Percentiles rank a stretch among this genome's conserved stretches.
Conservation (phyloP, 164 flowering plant genomes). For the Berberis thunbergii region DNA sequence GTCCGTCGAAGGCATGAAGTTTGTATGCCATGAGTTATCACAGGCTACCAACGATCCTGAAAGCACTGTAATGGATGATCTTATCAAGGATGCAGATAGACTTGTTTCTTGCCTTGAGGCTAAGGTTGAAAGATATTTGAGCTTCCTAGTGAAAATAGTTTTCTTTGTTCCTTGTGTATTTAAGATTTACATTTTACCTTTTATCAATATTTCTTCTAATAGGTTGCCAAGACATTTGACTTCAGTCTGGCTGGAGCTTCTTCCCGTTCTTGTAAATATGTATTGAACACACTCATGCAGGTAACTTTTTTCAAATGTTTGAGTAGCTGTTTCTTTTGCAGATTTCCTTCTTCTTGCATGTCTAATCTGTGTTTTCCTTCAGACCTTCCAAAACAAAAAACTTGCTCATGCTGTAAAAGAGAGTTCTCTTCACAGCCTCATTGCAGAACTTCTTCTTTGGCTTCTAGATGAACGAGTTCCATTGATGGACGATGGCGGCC, state of each 20-base stretch:
- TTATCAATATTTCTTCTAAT: not conserved
- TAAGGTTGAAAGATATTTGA: constrained; percentile 32
- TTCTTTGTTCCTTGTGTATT: not conserved
- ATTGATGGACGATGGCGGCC: constrained; percentile 96
- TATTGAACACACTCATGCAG: constrained; percentile 96
- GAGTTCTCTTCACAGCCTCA: constrained; percentile 79
- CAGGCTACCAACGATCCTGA: constrained; percentile 83
- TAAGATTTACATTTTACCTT: not conserved
- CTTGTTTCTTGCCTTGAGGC: constrained; percentile 86
- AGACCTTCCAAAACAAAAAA: constrained; percentile 88
- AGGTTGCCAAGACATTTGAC: constrained; percentile 95
- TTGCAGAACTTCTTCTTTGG: constrained; percentile 95
- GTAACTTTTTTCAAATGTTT: constrained; percentile 20
- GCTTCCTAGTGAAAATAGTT: not conserved
- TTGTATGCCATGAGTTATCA: constrained; percentile 89
- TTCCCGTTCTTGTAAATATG: constrained; percentile 98
- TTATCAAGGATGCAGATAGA: constrained; percentile 81
- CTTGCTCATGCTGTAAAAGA: constrained; percentile 94
- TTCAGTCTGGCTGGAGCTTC: constrained; percentile 88
- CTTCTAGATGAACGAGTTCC: constrained; percentile 98
- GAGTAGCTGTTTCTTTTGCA: not conserved
- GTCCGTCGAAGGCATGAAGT: constrained; percentile 99
- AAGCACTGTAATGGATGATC: constrained; percentile 68
- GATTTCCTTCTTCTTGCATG: not conserved
- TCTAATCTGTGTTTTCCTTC: constrained; percentile 11